A percentile compares a stretch with the other conserved stretches of the same genome.
Evolutionary conservation across 805 yeast species (phyloP).

Genomic region (Starmera quercuum): DNA sequence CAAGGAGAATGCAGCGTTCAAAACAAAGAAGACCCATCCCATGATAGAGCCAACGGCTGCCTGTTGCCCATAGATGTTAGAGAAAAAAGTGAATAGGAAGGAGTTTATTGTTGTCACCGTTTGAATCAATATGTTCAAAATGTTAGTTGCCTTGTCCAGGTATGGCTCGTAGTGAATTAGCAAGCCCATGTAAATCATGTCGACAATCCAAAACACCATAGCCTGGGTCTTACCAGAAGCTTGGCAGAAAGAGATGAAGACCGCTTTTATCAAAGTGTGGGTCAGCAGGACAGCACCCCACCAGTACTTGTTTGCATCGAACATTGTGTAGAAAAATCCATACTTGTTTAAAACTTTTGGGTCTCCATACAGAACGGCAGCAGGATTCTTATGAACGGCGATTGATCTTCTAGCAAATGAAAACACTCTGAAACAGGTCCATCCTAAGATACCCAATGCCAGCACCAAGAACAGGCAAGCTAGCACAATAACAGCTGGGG

Average conservation of each 20-base stretch:
- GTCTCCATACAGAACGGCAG: slow-evolving; percentile 81
- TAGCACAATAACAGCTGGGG: slow-evolving; percentile 81
- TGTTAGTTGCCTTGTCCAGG: slow-evolving; percentile 76
- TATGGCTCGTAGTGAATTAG: slow-evolving; percentile 66
- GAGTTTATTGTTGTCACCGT: slow-evolving; percentile 74
- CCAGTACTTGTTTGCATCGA: slow-evolving; percentile 74
- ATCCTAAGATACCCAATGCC: slow-evolving; percentile 50
- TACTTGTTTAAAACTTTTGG: slow-evolving; percentile 62
- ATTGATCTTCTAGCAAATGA: slow-evolving; percentile 58
- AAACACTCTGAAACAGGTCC: slow-evolving; percentile 60
- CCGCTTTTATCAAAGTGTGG: slow-evolving; percentile 57
- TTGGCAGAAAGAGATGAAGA: slow-evolving; percentile 76
- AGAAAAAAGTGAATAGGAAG: slow-evolving; percentile 77
- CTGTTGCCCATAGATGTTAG: slow-evolving; percentile 76
- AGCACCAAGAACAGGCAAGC: slow-evolving; percentile 66
- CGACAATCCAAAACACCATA: slow-evolving; percentile 66
- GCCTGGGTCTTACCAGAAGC: slow-evolving; percentile 77
- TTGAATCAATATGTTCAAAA: slow-evolving; percentile 63
- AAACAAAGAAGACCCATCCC: slow-evolving; percentile 86
- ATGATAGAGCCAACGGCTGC: slow-evolving; percentile 72
- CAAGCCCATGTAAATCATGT: slow-evolving; percentile 58
- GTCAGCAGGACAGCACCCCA: slow-evolving; percentile 62
- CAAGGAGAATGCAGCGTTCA: slow-evolving; percentile 84
- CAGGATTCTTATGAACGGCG: slow-evolving; percentile 63
- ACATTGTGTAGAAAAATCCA: slow-evolving; percentile 89